These are phyloP conservation scores for Eucalyptus curtisii DNA, from an alignment of 345 rosid genomes.

Conservation along the genomic window DNA sequence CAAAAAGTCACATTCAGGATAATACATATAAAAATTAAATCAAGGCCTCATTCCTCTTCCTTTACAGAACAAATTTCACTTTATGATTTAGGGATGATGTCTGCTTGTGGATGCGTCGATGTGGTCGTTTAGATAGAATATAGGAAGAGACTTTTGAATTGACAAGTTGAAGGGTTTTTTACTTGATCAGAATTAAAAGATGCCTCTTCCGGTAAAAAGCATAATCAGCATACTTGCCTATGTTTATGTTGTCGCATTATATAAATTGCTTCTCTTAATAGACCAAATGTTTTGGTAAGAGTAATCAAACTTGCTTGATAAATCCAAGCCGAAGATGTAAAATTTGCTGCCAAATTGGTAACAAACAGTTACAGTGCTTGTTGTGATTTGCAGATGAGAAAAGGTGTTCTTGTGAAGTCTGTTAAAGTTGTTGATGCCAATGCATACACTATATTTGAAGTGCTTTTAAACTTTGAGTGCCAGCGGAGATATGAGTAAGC, in stretches of 20 bases:
- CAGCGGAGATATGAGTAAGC: slow-evolving; percentile 88
- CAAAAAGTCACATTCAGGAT: background rate
- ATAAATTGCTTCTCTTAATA: background rate
- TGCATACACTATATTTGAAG: slow-evolving; percentile 84
- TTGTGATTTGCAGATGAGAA: slow-evolving; percentile 34
- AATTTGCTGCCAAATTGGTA: background rate
- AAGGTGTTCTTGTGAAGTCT: slow-evolving; percentile 81
- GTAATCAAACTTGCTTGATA: background rate
- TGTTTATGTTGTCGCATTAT: background rate
- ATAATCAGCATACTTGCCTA: background rate
- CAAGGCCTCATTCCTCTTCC: background rate
- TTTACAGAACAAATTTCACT: background rate
- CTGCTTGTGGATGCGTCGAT: background rate
- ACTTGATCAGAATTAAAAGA: background rate
- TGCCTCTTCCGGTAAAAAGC: background rate
- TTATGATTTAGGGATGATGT: background rate
- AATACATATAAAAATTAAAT: background rate
- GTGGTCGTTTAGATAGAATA: background rate
- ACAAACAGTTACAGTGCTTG: background rate
- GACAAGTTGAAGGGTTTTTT: background rate
- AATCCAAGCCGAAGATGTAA: background rate
- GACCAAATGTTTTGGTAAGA: background rate
- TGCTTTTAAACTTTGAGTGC: slow-evolving; percentile 54
- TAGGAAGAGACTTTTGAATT: background rate
- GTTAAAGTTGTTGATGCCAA: slow-evolving; percentile 79